Conservation (phyloP, 176 grass and related monocot species). For the Oryza glumipatula region DNA sequence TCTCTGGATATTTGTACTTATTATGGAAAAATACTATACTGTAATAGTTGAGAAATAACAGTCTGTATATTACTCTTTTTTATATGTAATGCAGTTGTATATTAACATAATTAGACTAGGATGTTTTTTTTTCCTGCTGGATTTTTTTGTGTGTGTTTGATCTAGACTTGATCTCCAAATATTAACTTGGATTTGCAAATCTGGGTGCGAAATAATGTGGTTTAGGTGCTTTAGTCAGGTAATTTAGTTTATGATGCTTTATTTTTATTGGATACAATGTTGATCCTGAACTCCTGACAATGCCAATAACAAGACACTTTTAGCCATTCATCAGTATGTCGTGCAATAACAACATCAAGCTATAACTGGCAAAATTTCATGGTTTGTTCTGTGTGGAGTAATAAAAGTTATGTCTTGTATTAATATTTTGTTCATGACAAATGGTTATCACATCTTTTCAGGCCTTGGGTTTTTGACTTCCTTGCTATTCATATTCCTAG, state of each 20-base stretch:
- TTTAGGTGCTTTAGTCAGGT: neutral
- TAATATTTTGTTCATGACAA: neutral
- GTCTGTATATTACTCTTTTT: neutral
- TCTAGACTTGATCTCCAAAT: conserved; percentile 3
- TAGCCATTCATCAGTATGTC: neutral
- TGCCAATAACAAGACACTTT: neutral
- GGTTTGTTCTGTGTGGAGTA: conserved; percentile 15
- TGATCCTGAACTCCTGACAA: neutral
- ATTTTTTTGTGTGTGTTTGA: neutral
- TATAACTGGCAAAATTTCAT: conserved; percentile 18
- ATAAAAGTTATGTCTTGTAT: conserved; percentile 33
- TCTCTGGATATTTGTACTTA: conserved; percentile 54
- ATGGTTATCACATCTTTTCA: conserved; percentile 46
- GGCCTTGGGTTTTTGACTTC: conserved; percentile 99
- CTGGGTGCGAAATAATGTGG: neutral
- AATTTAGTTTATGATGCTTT: conserved; percentile 23
- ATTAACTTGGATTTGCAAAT: neutral
- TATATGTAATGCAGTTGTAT: neutral
- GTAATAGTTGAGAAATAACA: neutral
- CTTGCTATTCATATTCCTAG: conserved; percentile 86
- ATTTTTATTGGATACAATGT: neutral
- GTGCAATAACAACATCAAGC: neutral
- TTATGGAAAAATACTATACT: conserved; percentile 3
- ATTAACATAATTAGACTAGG: neutral
- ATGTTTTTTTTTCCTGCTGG: neutral